phyloP scores from a whole-genome alignment of 306 rosid genomes.

The Fagus sylvatica region DNA sequence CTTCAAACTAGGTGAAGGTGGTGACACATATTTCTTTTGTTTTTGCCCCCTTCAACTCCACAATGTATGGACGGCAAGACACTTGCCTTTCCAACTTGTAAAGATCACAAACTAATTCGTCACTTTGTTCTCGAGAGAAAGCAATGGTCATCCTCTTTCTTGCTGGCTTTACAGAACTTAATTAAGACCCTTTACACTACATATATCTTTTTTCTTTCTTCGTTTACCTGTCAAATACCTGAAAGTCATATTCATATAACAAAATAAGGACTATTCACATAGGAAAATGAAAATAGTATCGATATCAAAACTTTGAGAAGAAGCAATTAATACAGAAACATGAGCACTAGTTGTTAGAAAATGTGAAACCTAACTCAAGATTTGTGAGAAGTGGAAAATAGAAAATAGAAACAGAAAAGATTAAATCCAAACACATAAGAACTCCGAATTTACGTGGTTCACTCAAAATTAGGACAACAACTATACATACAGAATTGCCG shows the following conservation, averaged over 20 bases:
- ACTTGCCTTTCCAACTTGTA: constrained; percentile 29
- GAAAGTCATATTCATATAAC: not conserved
- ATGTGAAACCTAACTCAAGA: too few relatives aligned
- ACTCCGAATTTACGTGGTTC: too few relatives aligned
- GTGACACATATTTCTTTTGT: not conserved
- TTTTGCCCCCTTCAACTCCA: not conserved
- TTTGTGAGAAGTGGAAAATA: too few relatives aligned
- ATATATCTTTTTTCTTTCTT: not conserved
- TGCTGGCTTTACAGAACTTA: constrained; percentile 7
- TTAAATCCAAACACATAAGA: too few relatives aligned
- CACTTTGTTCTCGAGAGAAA: not conserved
- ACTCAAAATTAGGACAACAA: too few relatives aligned
- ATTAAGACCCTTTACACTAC: not conserved
- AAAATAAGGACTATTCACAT: too few relatives aligned
- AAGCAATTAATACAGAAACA: too few relatives aligned
- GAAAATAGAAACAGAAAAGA: too few relatives aligned
- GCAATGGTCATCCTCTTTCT: not conserved
- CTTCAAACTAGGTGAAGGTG: constrained; percentile 7
- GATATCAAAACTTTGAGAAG: too few relatives aligned
- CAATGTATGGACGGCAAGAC: not conserved
- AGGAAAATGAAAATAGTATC: too few relatives aligned
- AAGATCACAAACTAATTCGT: not conserved
- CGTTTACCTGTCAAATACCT: not conserved
- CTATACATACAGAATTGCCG: too few relatives aligned
- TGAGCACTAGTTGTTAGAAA: too few relatives aligned